Evolutionary conservation across 106 monocot species (phyloP), one percentile per base, ranked within the genome.

Genomic region (Narthecium ossifragum): DNA sequence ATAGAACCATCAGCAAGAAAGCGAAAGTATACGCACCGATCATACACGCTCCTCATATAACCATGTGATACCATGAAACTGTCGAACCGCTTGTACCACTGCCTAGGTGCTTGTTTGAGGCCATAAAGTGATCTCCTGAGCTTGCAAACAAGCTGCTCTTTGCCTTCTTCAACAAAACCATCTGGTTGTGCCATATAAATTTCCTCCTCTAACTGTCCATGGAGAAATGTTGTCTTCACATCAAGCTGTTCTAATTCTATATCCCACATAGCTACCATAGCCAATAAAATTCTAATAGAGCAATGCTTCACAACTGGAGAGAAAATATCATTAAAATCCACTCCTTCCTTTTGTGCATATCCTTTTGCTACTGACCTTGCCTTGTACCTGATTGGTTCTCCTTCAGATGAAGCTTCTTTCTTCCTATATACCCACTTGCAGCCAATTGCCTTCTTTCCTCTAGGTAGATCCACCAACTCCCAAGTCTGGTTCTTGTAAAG

Each of bases 141-240:
- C 9, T 1, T 21, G n/a, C 40, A 72, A 5, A 64, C 57, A 6
- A 59, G 10, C 36, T 58, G 33, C 20, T 57, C 29, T 11, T 58
- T 56, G 0, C 29, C 28, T 18, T 2, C 14, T 26, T 37, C 15
- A 20, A 22, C 28, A 11, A 37, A 70, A 1, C 64, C 36, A 30
- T 57, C 8, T 7, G 21, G 63, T 20, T 72, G 63, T 2, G 23
- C 8, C 64, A 63, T 58, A 29, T 25, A 65, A 10, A 72, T 49
- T 1, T 33, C 10, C 0, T 72, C 57, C 2, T 72, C 28, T 1
- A 58, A 12, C 12, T 63, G 29, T 26, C 64, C 29, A 57, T 48
- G 64, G 15, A 72, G 26, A 49, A 71, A 71, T 0, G 49, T 38
- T 1, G 46, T 69, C 34, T 58, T 49, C 33, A 69, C 49, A 25